A percentile compares a stretch with the other conserved stretches of the same genome.
These are phyloP conservation scores for Lathyrus tuberosus DNA, from an alignment of 306 rosid species.

Conservation along the genomic window DNA sequence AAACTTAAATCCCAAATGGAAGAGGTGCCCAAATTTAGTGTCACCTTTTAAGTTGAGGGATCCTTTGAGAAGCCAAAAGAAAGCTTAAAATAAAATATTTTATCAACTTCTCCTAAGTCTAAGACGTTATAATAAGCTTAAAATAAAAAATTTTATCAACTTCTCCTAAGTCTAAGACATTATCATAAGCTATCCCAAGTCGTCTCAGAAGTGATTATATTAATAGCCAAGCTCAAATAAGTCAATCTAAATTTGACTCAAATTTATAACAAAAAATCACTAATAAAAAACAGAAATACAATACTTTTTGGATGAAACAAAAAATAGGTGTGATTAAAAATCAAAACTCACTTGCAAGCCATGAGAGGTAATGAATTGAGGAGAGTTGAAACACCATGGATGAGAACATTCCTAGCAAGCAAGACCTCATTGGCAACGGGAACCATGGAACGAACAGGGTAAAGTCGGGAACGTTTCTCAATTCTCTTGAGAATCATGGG, in stretches of 20 bases:
- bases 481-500: constrained; percentile 78
- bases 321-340: background rate
- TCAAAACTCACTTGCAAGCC: constrained; percentile 77
- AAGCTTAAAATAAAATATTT: too few species aligned
- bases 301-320: background rate
- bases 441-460: constrained; percentile 61
- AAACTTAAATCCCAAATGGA: too few species aligned
- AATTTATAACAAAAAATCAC: background rate
- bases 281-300: background rate
- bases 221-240: background rate
- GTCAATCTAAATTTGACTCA: background rate
- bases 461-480: constrained; percentile 56
- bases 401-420: constrained; percentile 51
- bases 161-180: too few species aligned
- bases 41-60: too few species aligned
- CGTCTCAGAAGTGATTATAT: background rate
- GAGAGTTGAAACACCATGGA: constrained; percentile 74
- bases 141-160: too few species aligned
- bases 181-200: background rate
- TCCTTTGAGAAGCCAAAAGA: too few species aligned
- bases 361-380: constrained; percentile 58
- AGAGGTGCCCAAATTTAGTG: too few species aligned
- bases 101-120: too few species aligned
- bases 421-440: constrained; percentile 78
- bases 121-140: too few species aligned